Evolutionary conservation across 805 yeast species (phyloP).

Genomic region (Candida ortonii): DNA sequence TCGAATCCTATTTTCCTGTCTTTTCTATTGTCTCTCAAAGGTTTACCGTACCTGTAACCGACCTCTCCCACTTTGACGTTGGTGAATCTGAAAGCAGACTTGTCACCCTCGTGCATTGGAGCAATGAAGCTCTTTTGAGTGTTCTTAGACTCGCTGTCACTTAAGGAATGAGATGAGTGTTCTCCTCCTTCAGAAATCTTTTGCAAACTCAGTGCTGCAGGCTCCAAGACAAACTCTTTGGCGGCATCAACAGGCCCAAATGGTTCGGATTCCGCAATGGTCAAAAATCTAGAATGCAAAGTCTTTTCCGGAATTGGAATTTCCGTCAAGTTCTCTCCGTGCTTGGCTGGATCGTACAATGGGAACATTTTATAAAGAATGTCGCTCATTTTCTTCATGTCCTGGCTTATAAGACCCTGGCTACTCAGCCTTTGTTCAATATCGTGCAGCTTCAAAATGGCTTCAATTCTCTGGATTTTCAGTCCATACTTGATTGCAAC

Average conservation of each 20-base stretch:
- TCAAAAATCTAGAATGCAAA: constrained; percentile 73
- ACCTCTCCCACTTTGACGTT: constrained; percentile 78
- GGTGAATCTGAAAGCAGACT: constrained; percentile 68
- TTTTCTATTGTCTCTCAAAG: constrained; percentile 84
- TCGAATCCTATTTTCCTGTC: constrained; percentile 74
- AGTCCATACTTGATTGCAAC: constrained; percentile 77
- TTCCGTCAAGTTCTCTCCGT: constrained; percentile 81
- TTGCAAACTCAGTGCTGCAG: constrained; percentile 78
- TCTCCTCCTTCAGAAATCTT: constrained; percentile 62
- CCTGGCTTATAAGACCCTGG: constrained; percentile 52
- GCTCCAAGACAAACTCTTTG: constrained; percentile 71
- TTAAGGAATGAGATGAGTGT: constrained; percentile 37
- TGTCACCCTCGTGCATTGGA: constrained; percentile 64
- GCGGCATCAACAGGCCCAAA: constrained; percentile 97
- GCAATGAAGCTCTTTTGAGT: constrained; percentile 48
- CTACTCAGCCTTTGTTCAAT: constrained; percentile 63
- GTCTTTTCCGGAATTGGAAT: constrained; percentile 88
- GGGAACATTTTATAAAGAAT: constrained; percentile 83
- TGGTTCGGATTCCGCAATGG: constrained; percentile 92
- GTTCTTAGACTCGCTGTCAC: constrained; percentile 26
- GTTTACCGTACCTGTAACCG: constrained; percentile 90
- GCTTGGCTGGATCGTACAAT: constrained; percentile 46
- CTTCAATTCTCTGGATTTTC: constrained; percentile 84
- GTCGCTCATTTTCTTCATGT: constrained; percentile 55
- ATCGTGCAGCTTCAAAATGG: constrained; percentile 65